These are phyloP conservation scores for Torulaspora microellipsoides DNA, from an alignment of 805 yeast genomes.

Conservation along the genomic window DNA sequence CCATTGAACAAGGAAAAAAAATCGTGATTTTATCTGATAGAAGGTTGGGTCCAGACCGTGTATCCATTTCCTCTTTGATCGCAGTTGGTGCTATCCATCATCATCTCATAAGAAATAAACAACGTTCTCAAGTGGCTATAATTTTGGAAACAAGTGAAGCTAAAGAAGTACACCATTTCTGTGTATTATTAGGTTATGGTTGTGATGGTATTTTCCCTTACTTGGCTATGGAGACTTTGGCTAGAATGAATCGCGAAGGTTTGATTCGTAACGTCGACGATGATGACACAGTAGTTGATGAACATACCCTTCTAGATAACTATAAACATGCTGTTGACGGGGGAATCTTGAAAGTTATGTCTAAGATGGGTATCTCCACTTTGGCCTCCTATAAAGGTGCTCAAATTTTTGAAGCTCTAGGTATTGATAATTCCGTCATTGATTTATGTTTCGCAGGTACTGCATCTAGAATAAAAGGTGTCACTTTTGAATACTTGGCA, in stretches of 20 bases:
- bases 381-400: constrained; percentile 99
- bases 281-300: constrained; percentile 39
- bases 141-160: constrained; percentile 95
- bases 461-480: constrained; percentile 93
- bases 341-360: constrained; percentile 95
- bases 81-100: constrained; percentile 98
- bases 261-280: constrained; percentile 50
- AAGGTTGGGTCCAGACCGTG: constrained; percentile 51
- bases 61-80: constrained; percentile 80
- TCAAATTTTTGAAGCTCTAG: constrained; percentile 94
- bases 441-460: constrained; percentile 97
- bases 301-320: constrained; percentile 62
- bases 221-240: constrained; percentile 82
- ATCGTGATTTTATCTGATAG: constrained; percentile 76
- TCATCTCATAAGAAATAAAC: constrained; percentile 90
- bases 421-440: constrained; percentile 90
- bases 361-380: constrained; percentile 98
- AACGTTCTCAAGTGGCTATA: constrained; percentile 91
- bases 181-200: constrained; percentile 94
- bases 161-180: constrained; percentile 93
- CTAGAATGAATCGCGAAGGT: constrained; percentile 78
- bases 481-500: constrained; percentile 91
- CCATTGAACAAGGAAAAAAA: constrained; percentile 71
- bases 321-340: constrained; percentile 82
- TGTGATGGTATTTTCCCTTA: constrained; percentile 95